Evolutionary conservation across 768 basidiomycete genomes (phyloP).

Genomic region (Hydnum rufescens): DNA sequence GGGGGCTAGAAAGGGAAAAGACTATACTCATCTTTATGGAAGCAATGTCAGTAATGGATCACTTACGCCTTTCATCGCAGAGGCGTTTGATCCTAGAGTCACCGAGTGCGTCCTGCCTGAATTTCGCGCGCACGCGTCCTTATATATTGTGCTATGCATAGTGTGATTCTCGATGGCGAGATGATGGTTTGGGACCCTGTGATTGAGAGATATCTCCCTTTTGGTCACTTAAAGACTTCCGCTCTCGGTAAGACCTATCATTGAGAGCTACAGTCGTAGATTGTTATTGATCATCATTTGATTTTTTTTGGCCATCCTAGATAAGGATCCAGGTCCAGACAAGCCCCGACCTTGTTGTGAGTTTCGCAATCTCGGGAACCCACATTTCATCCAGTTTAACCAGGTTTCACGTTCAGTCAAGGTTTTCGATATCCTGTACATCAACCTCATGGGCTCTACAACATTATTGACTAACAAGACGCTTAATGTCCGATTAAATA

Average conservation of each 20-base stretch:
- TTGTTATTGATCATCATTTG: background rate
- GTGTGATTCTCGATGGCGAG: slow-evolving; percentile 90
- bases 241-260: slow-evolving; percentile 40
- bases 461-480: slow-evolving; percentile 53
- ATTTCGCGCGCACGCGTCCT: slow-evolving; percentile 1
- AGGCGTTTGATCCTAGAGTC: slow-evolving; percentile 53
- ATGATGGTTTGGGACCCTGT: slow-evolving; percentile 98
- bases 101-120: slow-evolving; percentile 41
- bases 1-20: slow-evolving; percentile 43
- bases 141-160: slow-evolving; percentile 17
- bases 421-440: slow-evolving; percentile 81
- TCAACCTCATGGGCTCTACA: slow-evolving; percentile 36
- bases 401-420: slow-evolving; percentile 42
- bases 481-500: slow-evolving; percentile 60
- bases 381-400: background rate
- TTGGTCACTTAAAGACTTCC: slow-evolving; percentile 85
- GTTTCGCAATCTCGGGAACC: slow-evolving; percentile 16
- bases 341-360: slow-evolving; percentile 80
- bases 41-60: slow-evolving; percentile 65
- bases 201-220: slow-evolving; percentile 71
- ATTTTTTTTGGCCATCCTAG: slow-evolving; percentile 20
- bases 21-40: slow-evolving; percentile 84
- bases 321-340: slow-evolving; percentile 35
- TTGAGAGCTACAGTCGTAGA: no score
- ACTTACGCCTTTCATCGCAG: slow-evolving; percentile 68